Evolutionary conservation across 2,329 filamentous ascomycete species (phyloP).

Genomic region (Aspergillus sp.): DNA sequence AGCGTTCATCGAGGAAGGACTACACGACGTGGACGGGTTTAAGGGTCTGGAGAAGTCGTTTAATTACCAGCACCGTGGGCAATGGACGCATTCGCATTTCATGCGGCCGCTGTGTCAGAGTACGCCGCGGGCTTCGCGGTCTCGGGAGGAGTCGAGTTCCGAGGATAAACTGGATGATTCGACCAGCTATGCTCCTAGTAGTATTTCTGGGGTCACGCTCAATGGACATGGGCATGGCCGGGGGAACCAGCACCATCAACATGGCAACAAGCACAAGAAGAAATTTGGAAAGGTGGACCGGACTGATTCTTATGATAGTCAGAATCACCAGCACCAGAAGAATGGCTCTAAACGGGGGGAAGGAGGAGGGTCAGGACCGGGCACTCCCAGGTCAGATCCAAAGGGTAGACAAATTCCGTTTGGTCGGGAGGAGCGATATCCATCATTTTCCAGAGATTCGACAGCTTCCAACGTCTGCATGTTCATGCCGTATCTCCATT

Average conservation of each 20-base stretch:
- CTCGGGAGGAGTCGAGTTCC: constrained; percentile 25
- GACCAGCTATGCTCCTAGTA: constrained; percentile 7
- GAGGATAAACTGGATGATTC: constrained; percentile 13
- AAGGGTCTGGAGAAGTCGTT: constrained; percentile 56
- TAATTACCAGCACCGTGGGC: constrained; percentile 53
- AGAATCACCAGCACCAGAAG: constrained; percentile 15
- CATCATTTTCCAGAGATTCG: constrained; percentile 30
- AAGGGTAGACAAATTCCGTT: constrained; percentile 22
- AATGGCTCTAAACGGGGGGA: constrained; percentile 24
- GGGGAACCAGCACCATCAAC: background rate
- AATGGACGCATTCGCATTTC: constrained; percentile 51
- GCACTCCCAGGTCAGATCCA: constrained; percentile 16
- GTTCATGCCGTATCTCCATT: constrained; percentile 60
- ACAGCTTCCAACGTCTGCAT: constrained; percentile 23
- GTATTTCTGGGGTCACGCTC: constrained; percentile 6
- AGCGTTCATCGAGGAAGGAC: constrained; percentile 55
- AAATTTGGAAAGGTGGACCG: constrained; percentile 21
- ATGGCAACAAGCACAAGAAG: constrained; percentile 15
- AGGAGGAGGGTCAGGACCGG: constrained; percentile 11
- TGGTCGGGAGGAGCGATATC: constrained; percentile 27
- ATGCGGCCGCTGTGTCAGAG: constrained; percentile 54
- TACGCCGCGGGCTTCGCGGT: constrained; percentile 29
- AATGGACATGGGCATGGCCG: constrained; percentile 10
- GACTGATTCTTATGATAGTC: constrained; percentile 20
- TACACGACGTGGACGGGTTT: constrained; percentile 55